Conservation (phyloP, 768 basidiomycete species). For the Flagelloscypha sp. region DNA sequence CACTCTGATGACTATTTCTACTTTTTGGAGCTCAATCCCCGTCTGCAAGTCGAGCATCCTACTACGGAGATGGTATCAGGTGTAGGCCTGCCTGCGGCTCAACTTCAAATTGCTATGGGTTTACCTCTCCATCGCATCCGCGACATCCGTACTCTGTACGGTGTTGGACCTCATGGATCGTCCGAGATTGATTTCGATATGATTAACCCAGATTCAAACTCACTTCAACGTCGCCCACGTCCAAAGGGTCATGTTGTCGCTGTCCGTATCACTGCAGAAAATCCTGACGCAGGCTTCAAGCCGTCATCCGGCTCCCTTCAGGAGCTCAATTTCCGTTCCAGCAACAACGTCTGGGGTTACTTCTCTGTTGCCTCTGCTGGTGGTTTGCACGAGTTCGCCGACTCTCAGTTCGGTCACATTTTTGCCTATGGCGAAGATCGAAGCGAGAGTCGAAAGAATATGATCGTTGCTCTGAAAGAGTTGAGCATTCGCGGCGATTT, state of each 20-base stretch:
- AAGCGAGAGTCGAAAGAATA: conserved; percentile 92
- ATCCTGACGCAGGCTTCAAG: conserved; percentile 99
- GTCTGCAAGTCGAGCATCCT: conserved; percentile 99
- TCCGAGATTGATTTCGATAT: conserved; percentile 98
- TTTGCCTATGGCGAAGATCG: conserved; percentile 98
- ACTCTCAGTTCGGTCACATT: conserved; percentile 99
- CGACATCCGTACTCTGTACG: conserved; percentile 93
- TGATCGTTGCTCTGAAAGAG: conserved; percentile 98
- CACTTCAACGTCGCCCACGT: conserved; percentile 87
- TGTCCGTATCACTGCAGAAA: conserved; percentile 98
- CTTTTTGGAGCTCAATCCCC: conserved; percentile 98
- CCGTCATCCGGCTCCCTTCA: conserved; percentile 95
- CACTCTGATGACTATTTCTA: conserved; percentile 90
- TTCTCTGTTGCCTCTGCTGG: conserved; percentile 95
- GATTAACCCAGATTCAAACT: conserved; percentile 76
- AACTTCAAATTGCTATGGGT: conserved; percentile 98
- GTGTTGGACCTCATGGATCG: conserved; percentile 79
- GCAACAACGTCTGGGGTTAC: conserved; percentile 99
- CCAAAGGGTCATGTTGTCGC: conserved; percentile 99
- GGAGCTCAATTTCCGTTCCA: conserved; percentile 98
- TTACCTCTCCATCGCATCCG: conserved; percentile 91
- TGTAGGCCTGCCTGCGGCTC: conserved; percentile 95
- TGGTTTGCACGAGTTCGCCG: conserved; percentile 97
- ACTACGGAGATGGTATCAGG: conserved; percentile 99
- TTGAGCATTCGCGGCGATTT: conserved; percentile 98